Evolutionary conservation across 768 basidiomycete species (phyloP).

Genomic region (Suillus decipiens): DNA sequence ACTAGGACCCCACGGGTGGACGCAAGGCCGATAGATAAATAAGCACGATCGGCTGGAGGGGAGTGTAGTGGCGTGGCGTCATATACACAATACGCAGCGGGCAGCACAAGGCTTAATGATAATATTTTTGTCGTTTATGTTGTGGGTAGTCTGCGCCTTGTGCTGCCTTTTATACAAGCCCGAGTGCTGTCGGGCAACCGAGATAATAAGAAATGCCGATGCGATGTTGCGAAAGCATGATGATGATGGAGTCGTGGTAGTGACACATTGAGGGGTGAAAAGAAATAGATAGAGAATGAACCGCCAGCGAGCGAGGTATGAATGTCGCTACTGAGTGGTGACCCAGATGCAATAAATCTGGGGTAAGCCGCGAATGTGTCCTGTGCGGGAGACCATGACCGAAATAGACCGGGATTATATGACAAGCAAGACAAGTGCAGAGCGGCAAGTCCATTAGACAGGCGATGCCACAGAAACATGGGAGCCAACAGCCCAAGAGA

Average conservation of each 20-base stretch:
- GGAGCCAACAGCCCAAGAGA: slow-evolving; percentile 34
- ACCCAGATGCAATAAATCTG: slow-evolving; percentile 33
- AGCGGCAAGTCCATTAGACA: slow-evolving; percentile 31
- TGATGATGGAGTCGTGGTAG: slow-evolving; percentile 40
- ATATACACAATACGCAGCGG: slow-evolving; percentile 37
- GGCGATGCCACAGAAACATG: slow-evolving; percentile 25
- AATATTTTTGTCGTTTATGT: slow-evolving; percentile 28
- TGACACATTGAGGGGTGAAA: slow-evolving; percentile 42
- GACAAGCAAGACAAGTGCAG: slow-evolving; percentile 22
- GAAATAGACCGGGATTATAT: slow-evolving; percentile 31
- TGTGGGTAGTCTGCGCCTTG: slow-evolving; percentile 28
- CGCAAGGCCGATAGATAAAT: slow-evolving; percentile 33
- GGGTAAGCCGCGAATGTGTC: slow-evolving; percentile 30
- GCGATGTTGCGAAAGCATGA: slow-evolving; percentile 45
- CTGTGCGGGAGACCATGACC: slow-evolving; percentile 42
- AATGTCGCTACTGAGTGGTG: slow-evolving; percentile 41
- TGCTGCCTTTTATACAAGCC: slow-evolving; percentile 41
- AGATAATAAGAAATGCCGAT: slow-evolving; percentile 34
- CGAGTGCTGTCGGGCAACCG: slow-evolving; percentile 29
- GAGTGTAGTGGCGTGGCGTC: slow-evolving; percentile 23
- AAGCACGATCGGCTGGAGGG: slow-evolving; percentile 30
- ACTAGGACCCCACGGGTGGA: slow-evolving; percentile 24
- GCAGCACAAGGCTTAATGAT: slow-evolving; percentile 18
- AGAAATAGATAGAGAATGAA: slow-evolving; percentile 26
- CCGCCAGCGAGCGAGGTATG: slow-evolving; percentile 45